Conservation (phyloP, 2,329 filamentous ascomycete genomes). For the Aotearoamyces nothofagi region DNA sequence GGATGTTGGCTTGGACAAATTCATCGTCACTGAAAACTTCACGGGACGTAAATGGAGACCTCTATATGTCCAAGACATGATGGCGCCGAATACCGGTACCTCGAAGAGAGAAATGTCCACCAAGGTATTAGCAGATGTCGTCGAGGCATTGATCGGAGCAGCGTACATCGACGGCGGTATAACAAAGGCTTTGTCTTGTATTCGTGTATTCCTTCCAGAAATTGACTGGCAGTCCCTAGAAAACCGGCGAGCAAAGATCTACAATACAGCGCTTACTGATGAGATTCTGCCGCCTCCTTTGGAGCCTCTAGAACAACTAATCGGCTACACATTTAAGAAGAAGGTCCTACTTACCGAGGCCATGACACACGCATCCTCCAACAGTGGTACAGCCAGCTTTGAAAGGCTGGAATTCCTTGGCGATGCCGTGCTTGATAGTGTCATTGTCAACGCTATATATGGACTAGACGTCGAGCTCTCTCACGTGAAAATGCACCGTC, state of each 20-base stretch:
- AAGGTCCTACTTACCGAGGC: constrained; percentile 60
- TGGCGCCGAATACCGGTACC: constrained; percentile 11
- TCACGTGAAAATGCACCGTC: constrained; percentile 54
- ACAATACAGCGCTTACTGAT: constrained; percentile 22
- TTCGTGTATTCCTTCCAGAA: constrained; percentile 50
- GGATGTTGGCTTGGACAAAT: constrained; percentile 50
- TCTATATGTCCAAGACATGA: constrained; percentile 33
- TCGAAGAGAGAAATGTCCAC: constrained; percentile 37
- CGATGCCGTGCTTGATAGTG: constrained; percentile 68
- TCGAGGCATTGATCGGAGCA: constrained; percentile 73
- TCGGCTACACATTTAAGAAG: constrained; percentile 59
- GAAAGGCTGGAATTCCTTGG: constrained; percentile 82
- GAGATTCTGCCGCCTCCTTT: constrained; percentile 25
- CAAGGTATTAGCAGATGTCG: constrained; percentile 75
- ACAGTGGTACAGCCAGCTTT: constrained; percentile 30
- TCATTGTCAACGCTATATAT: constrained; percentile 48
- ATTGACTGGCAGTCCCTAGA: constrained; percentile 34
- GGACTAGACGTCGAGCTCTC: constrained; percentile 29
- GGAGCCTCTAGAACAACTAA: constrained; percentile 40
- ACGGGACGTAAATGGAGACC: constrained; percentile 60
- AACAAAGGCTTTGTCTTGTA: constrained; percentile 43
- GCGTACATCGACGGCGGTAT: constrained; percentile 56
- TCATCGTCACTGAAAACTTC: constrained; percentile 54
- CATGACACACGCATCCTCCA: constrained; percentile 58
- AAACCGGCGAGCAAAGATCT: constrained; percentile 27